Base-by-base conservation (phyloP, 148 eudicot genomes). In the Spergularia bocconei region DNA sequence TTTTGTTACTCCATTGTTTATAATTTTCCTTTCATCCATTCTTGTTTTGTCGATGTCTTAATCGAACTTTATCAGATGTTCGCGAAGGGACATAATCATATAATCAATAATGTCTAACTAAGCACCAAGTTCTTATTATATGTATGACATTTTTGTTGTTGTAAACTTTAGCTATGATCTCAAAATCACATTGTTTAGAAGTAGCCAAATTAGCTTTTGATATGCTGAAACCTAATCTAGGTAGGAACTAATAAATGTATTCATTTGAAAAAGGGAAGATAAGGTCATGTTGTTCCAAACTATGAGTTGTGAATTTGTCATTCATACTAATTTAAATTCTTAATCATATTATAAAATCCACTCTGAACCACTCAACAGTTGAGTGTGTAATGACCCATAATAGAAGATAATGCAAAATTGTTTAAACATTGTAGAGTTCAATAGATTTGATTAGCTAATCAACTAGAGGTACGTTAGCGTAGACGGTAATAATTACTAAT, bases 361-460 rank as follows among this genome's bases (percentile, higher is more conserved):
- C 57, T 25, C 47, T 15, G 66, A 67, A 23, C 51, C 48, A 44
- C 48, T 44, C 48, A 44, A 44, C 5, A 6, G 10, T 44, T 9
- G 48, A 44, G 71, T 78, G 85, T 61, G n/a, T 60, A 61, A 29
- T 29, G 16, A 33, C 53, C 20, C 54, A 61, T 14, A 57, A 77
- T 5, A 25, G 36, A 52, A 68, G 52, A 29, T 63, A 44, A 44
- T 44, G 69, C 58, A 72, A 16, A 64, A 16, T 10, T 67, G 13
- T 47, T 39, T 54, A 9, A 55, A 56, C 58, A 71, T 78, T 44
- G 11, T 21, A 52, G 25, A 38, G 23, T 39, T 63, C 7, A n/a
- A 2, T 72, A 72, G 77, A 78, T 72, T 72, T 72, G 72, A 78
- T 78, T 72, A 72, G 81, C 77, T 72, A 78, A 78, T 78, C 59